Evolutionary conservation across 2,329 filamentous ascomycete species (phyloP), one percentile per base, ranked within the genome.

Genomic region (Pseudogymnoascus sp.): DNA sequence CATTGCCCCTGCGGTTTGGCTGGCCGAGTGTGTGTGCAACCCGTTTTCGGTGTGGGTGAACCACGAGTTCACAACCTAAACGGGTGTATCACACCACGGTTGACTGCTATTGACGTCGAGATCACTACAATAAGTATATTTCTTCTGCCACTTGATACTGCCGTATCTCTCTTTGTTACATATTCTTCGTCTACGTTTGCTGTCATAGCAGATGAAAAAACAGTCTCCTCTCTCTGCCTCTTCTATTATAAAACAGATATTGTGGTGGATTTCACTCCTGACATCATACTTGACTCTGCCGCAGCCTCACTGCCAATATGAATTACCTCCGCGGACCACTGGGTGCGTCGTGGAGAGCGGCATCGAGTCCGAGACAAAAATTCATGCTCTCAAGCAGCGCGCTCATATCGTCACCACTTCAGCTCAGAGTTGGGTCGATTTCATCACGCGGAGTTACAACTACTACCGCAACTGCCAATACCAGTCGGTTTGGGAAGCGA

Each of bases 361-460:
- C 33, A 40, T 59, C 33, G 2, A 4, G 31, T 2, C n/a, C 33
- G 26, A 40, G 57, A 3, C 17, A 59, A 5, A 26, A 59, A 36
- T 24, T 37, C 33, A 59, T 29, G 24, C 33, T 26, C 11, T 24
- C 57, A 37, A 59, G 5, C 57, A 59, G 57, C 13, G 9, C 33
- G 26, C 24, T 59, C 24, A 24, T 39, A 4, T 39, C 33, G 2
- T 39, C 57, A 26, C 36, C 54, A 29, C 33, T 59, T 36, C 33
- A 7, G 1, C 5, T 40, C 33, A 26, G 11, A 59, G 4, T 31
- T 40, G 33, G 33, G 21, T 37, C 13, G 8, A 59, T n/a, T 39
- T 39, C 57, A 59, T 59, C 57, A 26, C 57, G 57, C n/a, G 57
- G 57, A 9, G 17, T 59, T 33, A 10, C 57, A 59, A 59, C 57